A percentile compares a stretch with the other conserved stretches of the same genome.
phyloP scores from a whole-genome alignment of 106 monocot genomes.

The Dactylorhiza incarnata region DNA sequence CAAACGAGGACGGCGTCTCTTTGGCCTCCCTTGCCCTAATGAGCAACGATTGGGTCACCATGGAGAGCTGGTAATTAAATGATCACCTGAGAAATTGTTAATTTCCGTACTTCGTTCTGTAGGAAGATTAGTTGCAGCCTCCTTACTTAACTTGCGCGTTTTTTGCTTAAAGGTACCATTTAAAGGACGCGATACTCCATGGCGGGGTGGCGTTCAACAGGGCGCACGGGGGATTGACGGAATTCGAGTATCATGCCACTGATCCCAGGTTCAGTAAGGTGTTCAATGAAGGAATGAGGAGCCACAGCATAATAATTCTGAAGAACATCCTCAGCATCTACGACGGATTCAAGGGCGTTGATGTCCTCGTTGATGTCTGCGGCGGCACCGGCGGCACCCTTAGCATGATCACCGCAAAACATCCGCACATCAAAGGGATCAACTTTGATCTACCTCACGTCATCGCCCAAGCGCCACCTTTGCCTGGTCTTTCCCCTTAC shows the following conservation, averaged over 20 bases:
- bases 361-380: conserved; percentile 19
- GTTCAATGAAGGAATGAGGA: conserved; percentile 53
- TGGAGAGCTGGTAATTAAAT: conserved; percentile 23
- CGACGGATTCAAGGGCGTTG: conserved; percentile 19
- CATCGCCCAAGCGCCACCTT: conserved; percentile 13
- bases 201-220: conserved; percentile 21
- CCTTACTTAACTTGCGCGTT: no score
- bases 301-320: conserved; percentile 27
- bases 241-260: conserved; percentile 39
- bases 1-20: conserved; percentile 53
- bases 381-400: conserved; percentile 14
- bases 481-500: not conserved
- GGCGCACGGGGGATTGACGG: conserved; percentile 26
- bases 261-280: conserved; percentile 31
- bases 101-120: no score
- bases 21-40: conserved; percentile 31
- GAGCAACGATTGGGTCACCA: conserved; percentile 46
- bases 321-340: conserved; percentile 33
- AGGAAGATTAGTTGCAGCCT: no score
- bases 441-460: conserved; percentile 30
- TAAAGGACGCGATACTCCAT: conserved; percentile 11
- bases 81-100: not conserved
- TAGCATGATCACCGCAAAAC: conserved; percentile 9
- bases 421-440: conserved; percentile 18
- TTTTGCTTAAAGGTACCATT: conserved; percentile 7